These are phyloP conservation scores for Trifolium repens DNA, from an alignment of 306 rosid genomes.

Conservation along the genomic window DNA sequence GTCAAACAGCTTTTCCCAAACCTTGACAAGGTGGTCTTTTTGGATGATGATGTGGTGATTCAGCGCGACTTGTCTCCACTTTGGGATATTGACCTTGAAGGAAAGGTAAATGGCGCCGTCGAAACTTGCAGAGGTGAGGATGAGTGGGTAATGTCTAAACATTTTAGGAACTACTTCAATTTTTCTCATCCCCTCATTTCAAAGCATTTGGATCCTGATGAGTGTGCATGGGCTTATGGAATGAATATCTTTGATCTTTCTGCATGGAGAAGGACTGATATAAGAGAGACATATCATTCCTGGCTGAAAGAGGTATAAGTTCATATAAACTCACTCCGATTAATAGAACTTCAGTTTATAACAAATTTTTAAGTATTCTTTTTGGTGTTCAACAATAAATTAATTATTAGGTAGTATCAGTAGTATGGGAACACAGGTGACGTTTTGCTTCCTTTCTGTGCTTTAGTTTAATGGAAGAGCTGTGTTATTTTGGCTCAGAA, in stretches of 20 bases:
- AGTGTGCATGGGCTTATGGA: conserved; percentile 69
- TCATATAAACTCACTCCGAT: conserved; percentile 22
- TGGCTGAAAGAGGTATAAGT: conserved; percentile 59
- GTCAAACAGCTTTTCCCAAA: conserved; percentile 87
- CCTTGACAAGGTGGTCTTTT: conserved; percentile 83
- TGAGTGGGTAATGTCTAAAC: conserved; percentile 64
- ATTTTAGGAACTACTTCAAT: conserved; percentile 53
- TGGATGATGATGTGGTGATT: conserved; percentile 56
- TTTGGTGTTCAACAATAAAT: conserved; percentile 12
- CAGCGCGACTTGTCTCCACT: conserved; percentile 60
- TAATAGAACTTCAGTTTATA: conserved; percentile 3
- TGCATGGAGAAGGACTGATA: conserved; percentile 54
- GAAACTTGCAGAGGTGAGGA: conserved; percentile 65
- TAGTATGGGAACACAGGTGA: neutral
- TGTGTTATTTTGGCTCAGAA: neutral
- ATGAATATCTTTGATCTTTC: conserved; percentile 59
- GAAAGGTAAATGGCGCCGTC: conserved; percentile 63
- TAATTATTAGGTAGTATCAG: neutral
- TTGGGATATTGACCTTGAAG: conserved; percentile 60
- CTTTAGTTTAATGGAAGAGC: neutral
- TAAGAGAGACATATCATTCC: conserved; percentile 52
- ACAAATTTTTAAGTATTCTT: neutral
- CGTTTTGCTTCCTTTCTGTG: neutral
- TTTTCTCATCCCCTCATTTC: conserved; percentile 53
- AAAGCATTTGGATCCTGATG: conserved; percentile 52